Evolutionary conservation across 1,284 basidiomycete species (phyloP), one percentile per base, ranked within the genome.

Genomic region (Meripilus lineatus): DNA sequence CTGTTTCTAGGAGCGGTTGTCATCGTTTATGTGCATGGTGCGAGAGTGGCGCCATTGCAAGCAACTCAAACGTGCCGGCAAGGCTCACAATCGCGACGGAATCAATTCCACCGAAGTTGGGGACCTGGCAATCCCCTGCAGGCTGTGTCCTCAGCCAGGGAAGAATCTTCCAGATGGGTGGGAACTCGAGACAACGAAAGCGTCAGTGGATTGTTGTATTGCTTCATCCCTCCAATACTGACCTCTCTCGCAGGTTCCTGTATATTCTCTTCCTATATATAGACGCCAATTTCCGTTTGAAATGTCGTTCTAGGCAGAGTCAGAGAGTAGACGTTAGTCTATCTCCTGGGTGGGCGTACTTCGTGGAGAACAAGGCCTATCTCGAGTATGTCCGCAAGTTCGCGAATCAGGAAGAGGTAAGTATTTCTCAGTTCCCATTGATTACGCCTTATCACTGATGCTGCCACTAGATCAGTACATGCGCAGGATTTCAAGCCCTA

Each of bases 151-250:
- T 2, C 51, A 50, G 6, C 57, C 53, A 0, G 55, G 49, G 0
- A 38, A 55, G 15, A 65, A 65, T 46, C 46, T 65, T 1, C 62
- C 62, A 1, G 32, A 50, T 1, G 49, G 50, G n/a, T 65, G 62
- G 62, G 21, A 53, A 7, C 28, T 45, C 1, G 34, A 53, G 5
- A 28, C 25, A 30, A 21, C 24, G 54, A 57, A 47, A 15, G 42
- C 38, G 8, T 33, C 18, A 17, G 13, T 15, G 14, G 35, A 21
- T 13, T 38, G 14, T 32, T 18, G 13, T 3, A 20, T 33, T 26
- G 21, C 15, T 18, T 28, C 17, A 23, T 42, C 10, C 15, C 35
- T 5, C 25, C 10, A n/a, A 32, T n/a, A n/a, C n/a, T n/a, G n/a
- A n/a, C n/a, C 20, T 24, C 7, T 10, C 21, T 7, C 4, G 2